Evolutionary conservation across 2,329 filamentous ascomycete genomes (phyloP).

Genomic region (Arachnopeziza araneosa): DNA sequence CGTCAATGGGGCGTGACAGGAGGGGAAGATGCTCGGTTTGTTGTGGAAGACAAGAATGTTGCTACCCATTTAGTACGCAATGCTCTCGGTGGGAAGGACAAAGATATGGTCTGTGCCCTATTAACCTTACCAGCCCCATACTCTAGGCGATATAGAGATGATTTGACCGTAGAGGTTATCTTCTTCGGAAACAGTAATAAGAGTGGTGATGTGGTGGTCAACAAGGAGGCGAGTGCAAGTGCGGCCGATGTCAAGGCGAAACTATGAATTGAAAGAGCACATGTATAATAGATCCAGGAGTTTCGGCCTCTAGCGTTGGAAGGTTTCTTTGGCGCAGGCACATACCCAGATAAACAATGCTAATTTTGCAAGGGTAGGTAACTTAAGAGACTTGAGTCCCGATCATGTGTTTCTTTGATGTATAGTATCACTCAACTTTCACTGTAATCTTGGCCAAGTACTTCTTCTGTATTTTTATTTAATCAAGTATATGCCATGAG

Average conservation of each 20-base stretch:
- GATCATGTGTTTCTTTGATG: too few relatives aligned
- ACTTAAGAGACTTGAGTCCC: neutral
- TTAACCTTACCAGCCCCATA: constrained; percentile 89
- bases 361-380: neutral
- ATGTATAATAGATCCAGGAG: neutral
- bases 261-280: constrained; percentile 12
- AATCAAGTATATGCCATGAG: too few relatives aligned
- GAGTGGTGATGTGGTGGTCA: constrained; percentile 74
- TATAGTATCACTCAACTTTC: too few relatives aligned
- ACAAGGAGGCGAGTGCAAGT: constrained; percentile 74
- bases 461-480: too few relatives aligned
- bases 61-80: constrained; percentile 95
- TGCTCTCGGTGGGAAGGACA: constrained; percentile 86
- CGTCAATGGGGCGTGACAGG: constrained; percentile 83
- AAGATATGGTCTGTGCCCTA: constrained; percentile 88
- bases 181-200: constrained; percentile 86
- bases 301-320: neutral
- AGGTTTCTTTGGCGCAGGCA: neutral
- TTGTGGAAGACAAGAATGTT: constrained; percentile 91
- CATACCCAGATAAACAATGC: neutral
- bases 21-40: constrained; percentile 72
- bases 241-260: constrained; percentile 29
- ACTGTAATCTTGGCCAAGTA: too few relatives aligned
- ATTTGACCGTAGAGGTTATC: constrained; percentile 95
- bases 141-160: constrained; percentile 88